These are phyloP conservation scores for Elaeis oleifera DNA, from an alignment of 202 grass and related monocot genomes.

Conservation along the genomic window DNA sequence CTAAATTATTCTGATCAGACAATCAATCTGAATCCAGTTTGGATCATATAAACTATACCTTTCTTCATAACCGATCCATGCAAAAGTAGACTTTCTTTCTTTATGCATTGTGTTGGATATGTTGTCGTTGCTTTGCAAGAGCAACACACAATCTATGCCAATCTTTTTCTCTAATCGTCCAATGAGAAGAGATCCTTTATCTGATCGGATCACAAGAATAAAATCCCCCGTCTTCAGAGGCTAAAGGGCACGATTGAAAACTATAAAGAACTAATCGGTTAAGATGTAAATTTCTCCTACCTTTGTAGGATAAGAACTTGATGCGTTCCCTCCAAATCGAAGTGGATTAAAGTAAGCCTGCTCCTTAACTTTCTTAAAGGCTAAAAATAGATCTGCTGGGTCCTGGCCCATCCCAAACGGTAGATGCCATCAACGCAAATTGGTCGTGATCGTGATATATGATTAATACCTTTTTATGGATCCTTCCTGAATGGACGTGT, in stretches of 20 bases:
- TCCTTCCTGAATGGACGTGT: no score
- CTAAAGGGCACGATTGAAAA: not conserved
- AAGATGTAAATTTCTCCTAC: not conserved
- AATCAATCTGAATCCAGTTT: not conserved
- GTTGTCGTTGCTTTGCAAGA: slow-evolving; percentile 8
- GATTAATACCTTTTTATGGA: no score
- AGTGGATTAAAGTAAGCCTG: slow-evolving; percentile 3
- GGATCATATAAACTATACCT: slow-evolving; percentile 12
- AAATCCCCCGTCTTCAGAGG: not conserved
- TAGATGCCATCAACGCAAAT: no score
- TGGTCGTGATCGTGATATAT: no score
- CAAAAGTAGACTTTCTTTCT: not conserved
- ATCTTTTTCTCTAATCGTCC: not conserved
- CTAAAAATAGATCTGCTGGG: no score
- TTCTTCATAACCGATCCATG: slow-evolving; percentile 10
- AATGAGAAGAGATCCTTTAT: slow-evolving; percentile 12
- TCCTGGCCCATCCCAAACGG: no score
- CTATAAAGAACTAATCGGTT: not conserved
- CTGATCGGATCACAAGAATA: not conserved
- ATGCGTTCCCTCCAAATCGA: slow-evolving; percentile 19
- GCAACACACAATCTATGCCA: not conserved
- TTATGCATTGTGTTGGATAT: not conserved
- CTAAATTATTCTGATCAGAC: no score
- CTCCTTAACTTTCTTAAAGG: not conserved
- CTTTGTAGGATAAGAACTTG: slow-evolving; percentile 11